Evolutionary conservation across 768 basidiomycete genomes (phyloP).

Genomic region (Kwoniella heveanensis): DNA sequence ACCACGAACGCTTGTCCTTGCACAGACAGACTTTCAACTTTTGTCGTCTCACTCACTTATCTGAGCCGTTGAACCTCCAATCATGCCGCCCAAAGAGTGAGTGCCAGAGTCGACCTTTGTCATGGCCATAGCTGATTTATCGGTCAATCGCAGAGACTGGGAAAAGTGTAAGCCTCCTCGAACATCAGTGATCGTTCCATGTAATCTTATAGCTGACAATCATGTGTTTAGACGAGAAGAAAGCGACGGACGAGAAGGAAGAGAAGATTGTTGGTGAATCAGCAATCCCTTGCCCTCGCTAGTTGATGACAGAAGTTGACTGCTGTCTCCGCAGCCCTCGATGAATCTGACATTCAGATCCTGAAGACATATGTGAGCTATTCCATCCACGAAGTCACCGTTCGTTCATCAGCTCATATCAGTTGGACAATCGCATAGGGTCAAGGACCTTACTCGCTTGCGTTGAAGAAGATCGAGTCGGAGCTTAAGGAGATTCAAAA

Average conservation of each 20-base stretch:
- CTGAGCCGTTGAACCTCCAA: background rate
- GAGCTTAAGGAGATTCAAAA: conserved; percentile 97
- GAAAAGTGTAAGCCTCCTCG: conserved; percentile 95
- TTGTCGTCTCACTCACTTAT: too few species aligned
- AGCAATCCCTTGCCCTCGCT: conserved; percentile 12
- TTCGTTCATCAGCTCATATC: too few species aligned
- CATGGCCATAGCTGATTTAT: conserved; percentile 17
- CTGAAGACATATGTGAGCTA: conserved; percentile 87
- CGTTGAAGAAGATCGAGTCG: conserved; percentile 81
- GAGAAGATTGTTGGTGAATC: conserved; percentile 83
- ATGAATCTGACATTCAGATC: conserved; percentile 98
- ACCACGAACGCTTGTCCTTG: too few species aligned
- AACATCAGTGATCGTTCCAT: too few species aligned
- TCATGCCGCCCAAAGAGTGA: conserved; percentile 93
- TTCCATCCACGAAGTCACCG: background rate
- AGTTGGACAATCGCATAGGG: conserved; percentile 73
- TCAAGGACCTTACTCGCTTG: conserved; percentile 92
- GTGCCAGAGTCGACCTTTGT: conserved; percentile 52
- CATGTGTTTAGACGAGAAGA: conserved; percentile 71
- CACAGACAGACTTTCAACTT: too few species aligned
- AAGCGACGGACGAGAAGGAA: conserved; percentile 75
- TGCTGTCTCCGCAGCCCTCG: conserved; percentile 67
- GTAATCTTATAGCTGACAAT: conserved; percentile 10
- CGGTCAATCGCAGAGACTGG: conserved; percentile 77
- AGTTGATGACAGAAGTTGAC: background rate